Base-by-base conservation (phyloP, 139 green algal genomes). In the Chlamydomonas eustigma region DNA sequence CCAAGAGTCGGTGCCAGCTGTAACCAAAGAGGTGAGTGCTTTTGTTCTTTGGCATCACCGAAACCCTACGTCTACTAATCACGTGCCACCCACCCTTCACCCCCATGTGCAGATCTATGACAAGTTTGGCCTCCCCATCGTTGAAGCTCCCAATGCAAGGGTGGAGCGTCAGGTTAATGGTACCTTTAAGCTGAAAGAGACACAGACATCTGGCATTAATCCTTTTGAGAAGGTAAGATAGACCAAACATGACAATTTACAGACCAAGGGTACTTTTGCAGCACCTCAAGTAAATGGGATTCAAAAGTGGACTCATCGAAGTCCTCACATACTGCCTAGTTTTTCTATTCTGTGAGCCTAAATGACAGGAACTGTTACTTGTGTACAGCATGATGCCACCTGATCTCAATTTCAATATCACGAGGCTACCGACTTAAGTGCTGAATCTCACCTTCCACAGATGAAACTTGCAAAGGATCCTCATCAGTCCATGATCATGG, bases 181-280 rank as follows among this genome's bases (percentile, higher is more conserved):
- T 24, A 75, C 68, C 4, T 75, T 64, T 38, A 5, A 28, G 5
- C 68, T 75, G 12, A 75, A 75, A 38, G 68, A 75, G 12, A 38
- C 33, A 4, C 30, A 39, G 4, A 32, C 24, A 3, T n/a, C 25
- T 3, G 68, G 68, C 37, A 58, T 75, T 38, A 75, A 75, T 35
- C 68, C 68, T 4, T 75, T 75, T 75, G 68, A 75, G 68, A 75
- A 75, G 68, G 65, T 73, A 24, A n/a, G 65, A 4, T 25, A 33
- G n/a, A 38, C 65, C 12, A 33, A 28, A 5, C 6, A 73, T 39
- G 8, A 18, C 65, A 73, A 24, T 31, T 38, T 39, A 6, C 63
- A 70, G 18, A 22, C 30, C 63, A 32, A 37, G 63, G 63, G 6
- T 37, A 22, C 12, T 22, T 28, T 35, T 70, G 63, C 63, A 70